These are phyloP conservation scores for Cutaneotrichosporon curvatum DNA, from an alignment of 1,284 basidiomycete species.

Conservation along the genomic window DNA sequence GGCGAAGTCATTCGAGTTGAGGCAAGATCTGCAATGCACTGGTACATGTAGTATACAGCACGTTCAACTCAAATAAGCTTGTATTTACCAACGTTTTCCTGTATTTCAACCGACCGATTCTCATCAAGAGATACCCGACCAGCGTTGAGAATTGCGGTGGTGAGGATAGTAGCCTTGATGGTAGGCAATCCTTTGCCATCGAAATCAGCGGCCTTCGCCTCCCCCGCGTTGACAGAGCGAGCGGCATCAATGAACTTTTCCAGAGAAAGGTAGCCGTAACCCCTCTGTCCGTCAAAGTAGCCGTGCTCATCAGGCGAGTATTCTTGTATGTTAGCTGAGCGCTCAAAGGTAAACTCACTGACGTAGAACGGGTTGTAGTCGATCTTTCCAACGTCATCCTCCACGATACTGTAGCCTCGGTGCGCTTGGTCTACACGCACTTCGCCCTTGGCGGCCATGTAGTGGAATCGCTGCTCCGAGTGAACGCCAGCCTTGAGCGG, in stretches of 20 bases:
- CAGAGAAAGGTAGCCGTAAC: constrained; percentile 81
- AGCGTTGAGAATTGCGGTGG: constrained; percentile 85
- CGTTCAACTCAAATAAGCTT: constrained; percentile 47
- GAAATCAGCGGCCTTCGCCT: constrained; percentile 58
- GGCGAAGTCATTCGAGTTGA: no score
- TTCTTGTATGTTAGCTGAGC: constrained; percentile 38
- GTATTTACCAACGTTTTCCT: constrained; percentile 59
- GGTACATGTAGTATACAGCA: no score
- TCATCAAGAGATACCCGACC: constrained; percentile 83
- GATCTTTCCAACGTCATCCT: constrained; percentile 64
- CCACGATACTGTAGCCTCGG: constrained; percentile 79
- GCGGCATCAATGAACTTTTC: constrained; percentile 69
- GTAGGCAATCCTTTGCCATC: constrained; percentile 77
- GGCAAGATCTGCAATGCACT: no score
- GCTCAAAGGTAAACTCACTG: background rate
- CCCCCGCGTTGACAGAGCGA: constrained; percentile 60
- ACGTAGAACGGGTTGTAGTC: constrained; percentile 16
- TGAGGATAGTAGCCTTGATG: constrained; percentile 64
- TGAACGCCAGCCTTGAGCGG: constrained; percentile 55
- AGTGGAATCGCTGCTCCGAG: constrained; percentile 86
- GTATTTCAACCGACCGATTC: constrained; percentile 70
- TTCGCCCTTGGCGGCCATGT: constrained; percentile 88
- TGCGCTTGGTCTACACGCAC: constrained; percentile 87
- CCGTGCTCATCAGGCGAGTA: constrained; percentile 85
- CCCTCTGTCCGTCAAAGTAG: constrained; percentile 85